These are phyloP conservation scores for Tolypocladium pustulatum DNA, from an alignment of 2,329 filamentous ascomycete species.

Conservation along the genomic window DNA sequence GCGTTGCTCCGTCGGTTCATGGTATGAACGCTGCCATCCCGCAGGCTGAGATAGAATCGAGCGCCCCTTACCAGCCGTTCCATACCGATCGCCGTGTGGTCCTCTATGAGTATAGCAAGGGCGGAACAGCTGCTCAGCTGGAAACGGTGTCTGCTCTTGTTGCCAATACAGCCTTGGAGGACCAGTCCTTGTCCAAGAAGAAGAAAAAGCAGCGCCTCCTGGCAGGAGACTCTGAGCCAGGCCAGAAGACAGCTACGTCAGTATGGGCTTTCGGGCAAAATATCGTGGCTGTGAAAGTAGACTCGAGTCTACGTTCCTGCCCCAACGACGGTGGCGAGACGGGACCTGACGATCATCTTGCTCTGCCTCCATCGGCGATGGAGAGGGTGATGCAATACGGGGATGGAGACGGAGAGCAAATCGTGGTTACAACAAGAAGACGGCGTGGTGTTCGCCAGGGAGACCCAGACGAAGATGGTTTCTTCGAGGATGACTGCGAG, in stretches of 20 bases:
- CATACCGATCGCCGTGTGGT: slow-evolving; percentile 80
- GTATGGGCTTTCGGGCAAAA: slow-evolving; percentile 52
- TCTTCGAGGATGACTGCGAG: slow-evolving; percentile 90
- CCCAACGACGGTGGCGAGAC: slow-evolving; percentile 40
- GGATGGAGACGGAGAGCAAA: slow-evolving; percentile 63
- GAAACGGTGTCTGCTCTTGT: slow-evolving; percentile 29
- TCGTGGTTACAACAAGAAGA: slow-evolving; percentile 71
- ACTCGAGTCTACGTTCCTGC: slow-evolving; percentile 35
- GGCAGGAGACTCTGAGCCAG: background rate
- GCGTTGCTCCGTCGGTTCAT: slow-evolving; percentile 25
- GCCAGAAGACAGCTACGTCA: slow-evolving; percentile 7
- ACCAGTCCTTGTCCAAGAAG: slow-evolving; percentile 23
- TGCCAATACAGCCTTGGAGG: slow-evolving; percentile 29
- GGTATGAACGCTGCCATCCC: slow-evolving; percentile 55
- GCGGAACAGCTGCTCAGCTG: slow-evolving; percentile 18
- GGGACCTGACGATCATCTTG: slow-evolving; percentile 43
- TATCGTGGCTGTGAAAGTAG: slow-evolving; percentile 39
- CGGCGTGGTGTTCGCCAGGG: slow-evolving; percentile 43
- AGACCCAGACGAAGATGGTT: slow-evolving; percentile 56
- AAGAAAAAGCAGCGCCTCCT: slow-evolving; percentile 18
- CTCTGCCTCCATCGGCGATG: slow-evolving; percentile 53
- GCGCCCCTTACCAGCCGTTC: slow-evolving; percentile 90
- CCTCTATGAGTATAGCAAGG: slow-evolving; percentile 53
- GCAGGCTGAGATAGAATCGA: slow-evolving; percentile 86
- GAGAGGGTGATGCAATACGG: slow-evolving; percentile 50